phyloP scores from a whole-genome alignment of 257 asterid species.

The Jacaranda copaia region DNA sequence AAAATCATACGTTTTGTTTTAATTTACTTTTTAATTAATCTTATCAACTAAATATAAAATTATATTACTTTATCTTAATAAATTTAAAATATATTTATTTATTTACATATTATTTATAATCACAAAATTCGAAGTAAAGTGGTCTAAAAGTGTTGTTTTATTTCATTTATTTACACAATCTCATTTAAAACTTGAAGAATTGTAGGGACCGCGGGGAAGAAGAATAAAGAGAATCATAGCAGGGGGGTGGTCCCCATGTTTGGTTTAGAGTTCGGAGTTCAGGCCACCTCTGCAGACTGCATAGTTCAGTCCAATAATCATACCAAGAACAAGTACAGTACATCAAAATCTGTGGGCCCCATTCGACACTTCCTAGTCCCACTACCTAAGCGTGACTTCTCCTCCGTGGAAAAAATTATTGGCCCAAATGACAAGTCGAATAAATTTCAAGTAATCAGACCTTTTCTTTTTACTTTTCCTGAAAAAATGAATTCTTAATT shows the following conservation, averaged over 20 bases:
- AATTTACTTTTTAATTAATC: no score
- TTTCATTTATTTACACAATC: no score
- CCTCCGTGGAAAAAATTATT: not conserved
- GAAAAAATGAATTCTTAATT: not conserved
- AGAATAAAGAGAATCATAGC: not conserved
- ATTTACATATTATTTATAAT: no score
- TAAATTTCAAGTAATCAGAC: not conserved
- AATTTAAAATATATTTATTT: no score
- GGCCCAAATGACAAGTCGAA: not conserved
- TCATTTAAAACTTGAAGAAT: no score
- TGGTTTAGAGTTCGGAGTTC: not conserved
- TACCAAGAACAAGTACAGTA: constrained; percentile 8
- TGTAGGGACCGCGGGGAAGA: not conserved
- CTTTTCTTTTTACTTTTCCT: no score
- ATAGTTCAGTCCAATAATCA: constrained; percentile 8
- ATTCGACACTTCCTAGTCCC: constrained; percentile 13
- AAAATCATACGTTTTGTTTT: no score
- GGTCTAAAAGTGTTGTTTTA: no score
- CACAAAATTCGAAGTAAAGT: no score
- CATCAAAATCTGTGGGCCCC: constrained; percentile 26
- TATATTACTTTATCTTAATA: no score
- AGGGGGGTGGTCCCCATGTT: not conserved
- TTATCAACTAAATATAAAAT: no score
- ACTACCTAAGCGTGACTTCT: constrained; percentile 29
- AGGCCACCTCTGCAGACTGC: not conserved